Conservation (phyloP, 768 basidiomycete genomes). For the Boletus reticulatus region DNA sequence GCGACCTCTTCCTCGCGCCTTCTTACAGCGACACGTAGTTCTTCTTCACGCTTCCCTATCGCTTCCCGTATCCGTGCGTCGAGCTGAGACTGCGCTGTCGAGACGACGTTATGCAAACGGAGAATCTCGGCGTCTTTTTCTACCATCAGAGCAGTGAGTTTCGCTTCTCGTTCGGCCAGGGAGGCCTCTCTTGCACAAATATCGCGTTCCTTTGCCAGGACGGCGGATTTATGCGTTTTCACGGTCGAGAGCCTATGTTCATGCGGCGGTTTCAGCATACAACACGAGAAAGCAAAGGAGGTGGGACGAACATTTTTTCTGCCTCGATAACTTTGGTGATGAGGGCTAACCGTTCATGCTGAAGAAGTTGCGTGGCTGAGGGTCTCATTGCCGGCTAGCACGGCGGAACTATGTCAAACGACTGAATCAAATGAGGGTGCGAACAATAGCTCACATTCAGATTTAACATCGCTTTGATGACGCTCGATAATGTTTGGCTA, state of each 20-base stretch:
- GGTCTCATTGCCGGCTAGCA: slow-evolving; percentile 82
- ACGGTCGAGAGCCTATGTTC: slow-evolving; percentile 55
- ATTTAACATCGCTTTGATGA: slow-evolving; percentile 86
- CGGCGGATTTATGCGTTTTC: slow-evolving; percentile 56
- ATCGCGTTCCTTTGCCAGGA: slow-evolving; percentile 65
- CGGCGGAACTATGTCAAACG: not conserved
- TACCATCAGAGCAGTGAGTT: slow-evolving; percentile 42
- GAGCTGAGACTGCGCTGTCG: slow-evolving; percentile 38
- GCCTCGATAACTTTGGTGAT: slow-evolving; percentile 72
- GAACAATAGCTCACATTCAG: slow-evolving; percentile 57
- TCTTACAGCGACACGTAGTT: slow-evolving; percentile 60
- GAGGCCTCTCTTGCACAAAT: slow-evolving; percentile 53
- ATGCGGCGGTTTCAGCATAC: not conserved
- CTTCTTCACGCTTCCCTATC: slow-evolving; percentile 62
- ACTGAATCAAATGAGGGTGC: not conserved
- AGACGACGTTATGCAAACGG: slow-evolving; percentile 43
- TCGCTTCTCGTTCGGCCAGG: slow-evolving; percentile 55
- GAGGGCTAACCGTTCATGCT: slow-evolving; percentile 73
- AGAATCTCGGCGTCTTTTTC: slow-evolving; percentile 64
- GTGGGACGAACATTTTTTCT: slow-evolving; percentile 63
- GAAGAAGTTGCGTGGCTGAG: slow-evolving; percentile 75
- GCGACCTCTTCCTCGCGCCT: slow-evolving; percentile 73
- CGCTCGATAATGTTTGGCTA: slow-evolving; percentile 63
- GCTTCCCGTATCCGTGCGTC: slow-evolving; percentile 55
- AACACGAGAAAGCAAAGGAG: not conserved